These are phyloP conservation scores for Ganoderma lucidum DNA, from an alignment of 1,284 basidiomycete species.

Conservation along the genomic window DNA sequence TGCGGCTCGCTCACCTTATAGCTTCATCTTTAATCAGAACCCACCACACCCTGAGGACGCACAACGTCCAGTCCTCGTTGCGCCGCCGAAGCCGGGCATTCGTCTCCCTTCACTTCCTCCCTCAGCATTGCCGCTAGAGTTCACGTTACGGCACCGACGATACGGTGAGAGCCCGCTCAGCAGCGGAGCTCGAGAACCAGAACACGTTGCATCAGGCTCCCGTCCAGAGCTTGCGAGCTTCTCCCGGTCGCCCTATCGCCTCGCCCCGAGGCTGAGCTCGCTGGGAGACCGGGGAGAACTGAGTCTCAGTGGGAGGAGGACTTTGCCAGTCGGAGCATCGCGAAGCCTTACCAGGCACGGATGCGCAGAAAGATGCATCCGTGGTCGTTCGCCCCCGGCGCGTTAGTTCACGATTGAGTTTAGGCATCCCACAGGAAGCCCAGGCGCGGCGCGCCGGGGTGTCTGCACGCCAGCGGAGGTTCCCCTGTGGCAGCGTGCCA, in stretches of 20 bases:
- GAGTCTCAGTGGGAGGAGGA: background rate
- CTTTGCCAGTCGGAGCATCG: background rate
- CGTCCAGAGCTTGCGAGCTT: background rate
- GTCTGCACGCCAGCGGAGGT: background rate
- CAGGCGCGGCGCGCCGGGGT: slow-evolving; percentile 1
- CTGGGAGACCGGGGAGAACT: background rate
- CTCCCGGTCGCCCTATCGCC: slow-evolving; percentile 10
- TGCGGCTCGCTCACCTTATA: background rate
- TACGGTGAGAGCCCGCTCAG: slow-evolving; percentile 8
- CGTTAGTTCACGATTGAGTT: background rate
- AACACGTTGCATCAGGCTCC: slow-evolving; percentile 3
- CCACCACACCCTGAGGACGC: background rate
- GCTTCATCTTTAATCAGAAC: slow-evolving; percentile 3
- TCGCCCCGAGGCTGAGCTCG: background rate
- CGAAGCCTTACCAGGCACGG: background rate
- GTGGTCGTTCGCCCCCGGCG: background rate
- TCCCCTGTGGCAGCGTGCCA: background rate
- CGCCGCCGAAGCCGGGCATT: slow-evolving; percentile 4
- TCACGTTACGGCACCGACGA: slow-evolving; percentile 2
- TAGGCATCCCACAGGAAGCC: background rate
- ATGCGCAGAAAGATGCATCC: background rate
- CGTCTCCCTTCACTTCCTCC: slow-evolving; percentile 1
- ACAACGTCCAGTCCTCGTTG: background rate
- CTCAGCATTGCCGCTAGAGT: background rate
- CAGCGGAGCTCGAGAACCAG: background rate